Evolutionary conservation across 805 yeast species (phyloP).

Genomic region (Nakazawaea pomicola): DNA sequence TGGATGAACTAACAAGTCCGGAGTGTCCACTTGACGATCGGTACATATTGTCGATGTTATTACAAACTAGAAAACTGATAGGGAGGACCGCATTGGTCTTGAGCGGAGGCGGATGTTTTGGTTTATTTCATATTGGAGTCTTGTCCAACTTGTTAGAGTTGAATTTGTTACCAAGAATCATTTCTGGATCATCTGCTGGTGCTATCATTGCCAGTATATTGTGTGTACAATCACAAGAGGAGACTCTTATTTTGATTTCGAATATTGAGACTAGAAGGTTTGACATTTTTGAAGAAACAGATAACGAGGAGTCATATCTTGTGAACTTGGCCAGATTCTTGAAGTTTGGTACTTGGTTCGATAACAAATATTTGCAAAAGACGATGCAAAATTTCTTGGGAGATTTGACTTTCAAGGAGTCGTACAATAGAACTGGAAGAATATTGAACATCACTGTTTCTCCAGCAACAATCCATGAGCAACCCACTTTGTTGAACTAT

Average conservation of each 20-base stretch:
- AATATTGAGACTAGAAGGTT: slow-evolving; percentile 57
- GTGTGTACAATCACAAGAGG: slow-evolving; percentile 75
- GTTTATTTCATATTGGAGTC: slow-evolving; percentile 90
- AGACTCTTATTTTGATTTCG: slow-evolving; percentile 50
- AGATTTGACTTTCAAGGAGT: slow-evolving; percentile 88
- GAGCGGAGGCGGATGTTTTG: slow-evolving; percentile 95
- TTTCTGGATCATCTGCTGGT: slow-evolving; percentile 95
- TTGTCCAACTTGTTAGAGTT: slow-evolving; percentile 70
- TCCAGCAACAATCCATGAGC: slow-evolving; percentile 86
- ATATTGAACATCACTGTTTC: slow-evolving; percentile 94
- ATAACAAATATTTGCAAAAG: slow-evolving; percentile 59
- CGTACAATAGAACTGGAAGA: slow-evolving; percentile 88
- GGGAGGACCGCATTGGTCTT: slow-evolving; percentile 94
- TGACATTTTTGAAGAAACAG: slow-evolving; percentile 44
- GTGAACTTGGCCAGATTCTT: slow-evolving; percentile 56
- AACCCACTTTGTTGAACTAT: slow-evolving; percentile 76
- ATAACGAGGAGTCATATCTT: slow-evolving; percentile 46
- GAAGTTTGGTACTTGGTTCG: slow-evolving; percentile 88
- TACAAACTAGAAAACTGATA: slow-evolving; percentile 84
- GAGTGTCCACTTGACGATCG: slow-evolving; percentile 52
- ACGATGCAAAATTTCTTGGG: slow-evolving; percentile 82
- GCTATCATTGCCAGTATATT: slow-evolving; percentile 88
- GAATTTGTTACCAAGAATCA: slow-evolving; percentile 75
- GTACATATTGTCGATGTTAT: slow-evolving; percentile 69
- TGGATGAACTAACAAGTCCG: slow-evolving; percentile 34